Conservation (phyloP, 257 asterid genomes). For the Jaltomata sinuosa region DNA sequence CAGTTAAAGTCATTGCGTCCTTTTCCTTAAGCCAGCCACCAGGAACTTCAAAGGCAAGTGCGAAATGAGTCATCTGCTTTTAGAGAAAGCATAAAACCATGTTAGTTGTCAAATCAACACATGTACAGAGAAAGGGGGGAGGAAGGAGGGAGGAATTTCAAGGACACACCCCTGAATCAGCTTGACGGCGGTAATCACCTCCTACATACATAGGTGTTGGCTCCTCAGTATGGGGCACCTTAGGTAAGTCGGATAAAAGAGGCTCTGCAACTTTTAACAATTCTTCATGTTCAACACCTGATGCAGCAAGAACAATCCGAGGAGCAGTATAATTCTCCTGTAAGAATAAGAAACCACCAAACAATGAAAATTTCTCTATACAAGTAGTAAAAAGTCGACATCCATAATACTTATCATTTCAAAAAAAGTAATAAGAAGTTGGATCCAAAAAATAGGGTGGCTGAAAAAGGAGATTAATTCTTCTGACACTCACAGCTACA, state of each 20-base stretch:
- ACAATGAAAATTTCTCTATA: not conserved
- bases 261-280: conserved; percentile 69
- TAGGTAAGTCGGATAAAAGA: conserved; percentile 64
- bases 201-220: conserved; percentile 65
- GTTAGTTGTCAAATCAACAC: not conserved
- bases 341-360: conserved; percentile 5
- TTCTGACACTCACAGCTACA: conserved; percentile 49
- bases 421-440: not conserved
- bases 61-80: conserved; percentile 68
- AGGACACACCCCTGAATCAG: conserved; percentile 65
- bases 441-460: not conserved
- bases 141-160: not conserved
- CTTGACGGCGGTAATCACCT: conserved; percentile 74
- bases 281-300: conserved; percentile 83
- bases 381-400: not conserved
- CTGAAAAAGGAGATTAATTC: not conserved
- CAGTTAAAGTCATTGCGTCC: conserved; percentile 57
- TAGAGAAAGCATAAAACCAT: not conserved
- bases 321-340: conserved; percentile 74
- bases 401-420: not conserved
- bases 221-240: conserved; percentile 21
- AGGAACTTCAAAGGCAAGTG: conserved; percentile 80
- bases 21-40: conserved; percentile 72
- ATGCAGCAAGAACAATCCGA: conserved; percentile 80
- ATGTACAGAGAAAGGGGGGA: not conserved